Evolutionary conservation across 2,329 filamentous ascomycete species (phyloP).

Genomic region (Alternaria postmessia): DNA sequence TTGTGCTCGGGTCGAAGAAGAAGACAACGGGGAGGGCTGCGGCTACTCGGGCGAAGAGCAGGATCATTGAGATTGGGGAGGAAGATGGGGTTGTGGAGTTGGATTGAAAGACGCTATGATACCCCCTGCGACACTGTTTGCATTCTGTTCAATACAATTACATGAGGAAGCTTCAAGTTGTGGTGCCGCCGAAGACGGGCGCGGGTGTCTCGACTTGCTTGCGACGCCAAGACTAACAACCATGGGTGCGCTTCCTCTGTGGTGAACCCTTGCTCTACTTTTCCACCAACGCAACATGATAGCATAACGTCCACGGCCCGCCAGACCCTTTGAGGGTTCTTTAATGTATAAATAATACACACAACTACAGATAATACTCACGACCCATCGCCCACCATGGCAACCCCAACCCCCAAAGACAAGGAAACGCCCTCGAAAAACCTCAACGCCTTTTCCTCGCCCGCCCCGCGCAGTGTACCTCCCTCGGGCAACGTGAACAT

Average conservation of each 20-base stretch:
- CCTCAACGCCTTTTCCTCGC: constrained; percentile 50
- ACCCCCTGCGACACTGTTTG: constrained; percentile 4
- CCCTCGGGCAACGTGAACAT: constrained; percentile 47
- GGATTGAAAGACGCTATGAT: constrained; percentile 30
- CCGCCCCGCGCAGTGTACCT: constrained; percentile 55
- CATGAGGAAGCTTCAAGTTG: no score
- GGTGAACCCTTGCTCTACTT: background rate
- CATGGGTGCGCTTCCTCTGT: background rate
- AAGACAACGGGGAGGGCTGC: background rate
- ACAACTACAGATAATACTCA: background rate
- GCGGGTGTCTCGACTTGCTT: background rate
- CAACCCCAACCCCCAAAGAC: constrained; percentile 50
- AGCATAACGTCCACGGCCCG: background rate
- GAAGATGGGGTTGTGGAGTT: constrained; percentile 38
- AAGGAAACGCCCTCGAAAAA: constrained; percentile 46
- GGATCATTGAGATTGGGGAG: constrained; percentile 28
- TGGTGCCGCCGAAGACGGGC: background rate
- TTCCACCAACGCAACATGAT: constrained; percentile 4
- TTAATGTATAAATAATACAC: background rate
- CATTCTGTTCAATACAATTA: background rate
- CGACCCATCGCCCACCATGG: constrained; percentile 34
- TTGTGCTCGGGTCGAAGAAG: background rate
- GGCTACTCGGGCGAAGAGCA: constrained; percentile 21
- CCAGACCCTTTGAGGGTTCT: background rate
- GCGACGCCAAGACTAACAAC: constrained; percentile 5